Percentiles rank a stretch among this genome's conserved stretches.
Evolutionary conservation across 202 grass and related monocot species (phyloP).

Genomic region (Bolboschoenoplectus hybrid): DNA sequence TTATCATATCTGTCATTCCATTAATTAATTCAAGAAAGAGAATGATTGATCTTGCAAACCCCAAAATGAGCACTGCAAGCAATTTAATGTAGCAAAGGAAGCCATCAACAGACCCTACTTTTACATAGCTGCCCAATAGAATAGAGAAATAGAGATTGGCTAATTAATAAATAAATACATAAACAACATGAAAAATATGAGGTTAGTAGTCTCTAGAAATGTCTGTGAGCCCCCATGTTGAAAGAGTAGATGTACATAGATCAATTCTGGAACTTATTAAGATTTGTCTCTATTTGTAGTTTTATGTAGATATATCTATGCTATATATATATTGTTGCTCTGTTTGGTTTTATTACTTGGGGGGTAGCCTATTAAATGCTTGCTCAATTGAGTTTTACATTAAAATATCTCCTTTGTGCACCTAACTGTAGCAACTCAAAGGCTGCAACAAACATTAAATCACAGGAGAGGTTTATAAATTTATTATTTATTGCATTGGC

Average conservation of each 20-base stretch:
- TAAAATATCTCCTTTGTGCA: constrained; percentile 20
- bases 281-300: neutral
- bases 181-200: neutral
- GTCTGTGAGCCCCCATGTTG: neutral
- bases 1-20: neutral
- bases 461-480: neutral
- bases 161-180: constrained; percentile 3
- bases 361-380: neutral
- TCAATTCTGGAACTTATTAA: constrained; percentile 11
- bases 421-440: neutral
- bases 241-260: neutral
- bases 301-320: neutral
- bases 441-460: neutral
- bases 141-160: neutral
- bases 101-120: neutral
- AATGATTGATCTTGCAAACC: neutral
- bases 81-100: constrained; percentile 26
- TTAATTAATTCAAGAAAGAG: constrained; percentile 10
- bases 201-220: neutral
- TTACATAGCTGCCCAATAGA: neutral
- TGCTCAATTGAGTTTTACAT: neutral
- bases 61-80: constrained; percentile 1
- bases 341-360: neutral
- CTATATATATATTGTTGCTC: neutral
- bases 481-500: neutral